Conservation (phyloP, 306 rosid species). For the Glycine tomentella region DNA sequence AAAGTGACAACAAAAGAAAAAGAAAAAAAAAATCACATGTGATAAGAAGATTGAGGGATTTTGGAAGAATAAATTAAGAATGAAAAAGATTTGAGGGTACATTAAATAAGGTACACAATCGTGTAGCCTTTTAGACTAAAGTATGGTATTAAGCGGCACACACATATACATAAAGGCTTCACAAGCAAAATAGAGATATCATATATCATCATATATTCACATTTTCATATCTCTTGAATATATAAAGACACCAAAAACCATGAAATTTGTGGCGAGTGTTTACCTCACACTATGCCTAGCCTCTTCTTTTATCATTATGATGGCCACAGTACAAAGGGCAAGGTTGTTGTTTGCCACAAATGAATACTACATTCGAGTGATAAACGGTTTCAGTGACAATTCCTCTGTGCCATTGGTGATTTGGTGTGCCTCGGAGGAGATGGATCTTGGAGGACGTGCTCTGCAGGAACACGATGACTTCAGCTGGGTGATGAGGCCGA, state of each 20-base stretch:
- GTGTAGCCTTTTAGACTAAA: not conserved
- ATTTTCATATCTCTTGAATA: no score
- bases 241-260: not conserved
- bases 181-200: not conserved
- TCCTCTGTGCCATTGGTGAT: conserved; percentile 80
- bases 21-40: no score
- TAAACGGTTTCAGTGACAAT: conserved; percentile 79
- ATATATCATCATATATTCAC: no score
- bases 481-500: conserved; percentile 68
- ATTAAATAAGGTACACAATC: not conserved
- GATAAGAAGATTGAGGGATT: conserved; percentile 26
- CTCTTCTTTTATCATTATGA: conserved; percentile 41
- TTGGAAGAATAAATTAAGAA: not conserved
- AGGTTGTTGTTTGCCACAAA: conserved; percentile 39
- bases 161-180: not conserved
- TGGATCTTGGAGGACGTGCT: conserved; percentile 83
- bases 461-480: conserved; percentile 86
- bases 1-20: not conserved
- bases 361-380: conserved; percentile 67
- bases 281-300: conserved; percentile 35
- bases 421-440: conserved; percentile 75
- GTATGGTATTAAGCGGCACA: not conserved
- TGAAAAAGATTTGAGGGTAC: conserved; percentile 24
- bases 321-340: conserved; percentile 44
- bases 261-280: conserved; percentile 28